A percentile compares a stretch with the other conserved stretches of the same genome.
Conservation (phyloP, 441 rosid species). For the Euphorbia celastroides region DNA sequence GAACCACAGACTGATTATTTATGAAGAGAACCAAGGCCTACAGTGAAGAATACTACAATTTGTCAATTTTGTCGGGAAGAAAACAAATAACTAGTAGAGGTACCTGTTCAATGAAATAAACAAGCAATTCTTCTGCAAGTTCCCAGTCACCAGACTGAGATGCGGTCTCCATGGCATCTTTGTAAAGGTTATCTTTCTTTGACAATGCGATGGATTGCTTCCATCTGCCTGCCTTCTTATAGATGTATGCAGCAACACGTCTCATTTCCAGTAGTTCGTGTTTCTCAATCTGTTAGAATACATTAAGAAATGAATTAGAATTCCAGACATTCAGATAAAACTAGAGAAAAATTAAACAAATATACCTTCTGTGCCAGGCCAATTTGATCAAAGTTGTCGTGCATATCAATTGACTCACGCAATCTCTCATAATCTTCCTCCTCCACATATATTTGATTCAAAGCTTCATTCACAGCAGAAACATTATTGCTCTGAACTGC, state of each 20-base stretch:
- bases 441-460: slow-evolving; percentile 86
- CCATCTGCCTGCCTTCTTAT: slow-evolving; percentile 99
- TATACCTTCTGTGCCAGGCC: slow-evolving; percentile 86
- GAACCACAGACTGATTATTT: not conserved
- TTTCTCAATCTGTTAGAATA: slow-evolving; percentile 70
- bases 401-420: slow-evolving; percentile 86
- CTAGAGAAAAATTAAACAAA: not conserved
- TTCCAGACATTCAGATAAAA: not conserved
- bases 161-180: slow-evolving; percentile 98
- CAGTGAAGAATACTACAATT: no score
- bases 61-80: no score
- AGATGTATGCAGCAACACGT: slow-evolving; percentile 98
- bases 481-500: slow-evolving; percentile 97
- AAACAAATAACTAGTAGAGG: not conserved
- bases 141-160: slow-evolving; percentile 98
- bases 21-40: not conserved
- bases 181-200: slow-evolving; percentile 90
- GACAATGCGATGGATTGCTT: slow-evolving; percentile 97
- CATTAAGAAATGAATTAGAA: not conserved
- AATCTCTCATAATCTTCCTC: slow-evolving; percentile 96
- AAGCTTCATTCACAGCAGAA: slow-evolving; percentile 91
- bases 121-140: slow-evolving; percentile 96
- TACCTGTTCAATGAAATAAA: slow-evolving; percentile 97
- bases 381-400: slow-evolving; percentile 83
- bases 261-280: slow-evolving; percentile 99